Percentiles rank a stretch among this genome's conserved stretches.
Conservation (phyloP, 768 basidiomycete genomes). For the Termitomyces sp. region DNA sequence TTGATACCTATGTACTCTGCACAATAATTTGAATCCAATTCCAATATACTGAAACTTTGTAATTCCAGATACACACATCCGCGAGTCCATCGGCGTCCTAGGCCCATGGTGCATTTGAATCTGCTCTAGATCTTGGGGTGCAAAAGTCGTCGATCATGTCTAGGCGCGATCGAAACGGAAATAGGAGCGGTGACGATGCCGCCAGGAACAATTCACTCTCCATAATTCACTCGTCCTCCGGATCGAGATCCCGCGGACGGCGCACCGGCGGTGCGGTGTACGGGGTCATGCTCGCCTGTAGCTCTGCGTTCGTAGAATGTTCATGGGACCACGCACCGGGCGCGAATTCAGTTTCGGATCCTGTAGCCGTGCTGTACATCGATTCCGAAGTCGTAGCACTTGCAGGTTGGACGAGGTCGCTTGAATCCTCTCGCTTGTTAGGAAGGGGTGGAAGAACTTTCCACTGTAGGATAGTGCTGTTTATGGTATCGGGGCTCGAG, state of each 20-base stretch:
- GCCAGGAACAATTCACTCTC: conserved; percentile 3
- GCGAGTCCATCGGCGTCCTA: no score
- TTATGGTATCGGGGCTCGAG: background rate
- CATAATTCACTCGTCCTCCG: background rate
- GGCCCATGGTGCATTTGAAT: background rate
- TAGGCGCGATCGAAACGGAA: background rate
- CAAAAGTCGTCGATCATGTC: conserved; percentile 3
- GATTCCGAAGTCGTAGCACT: conserved; percentile 5
- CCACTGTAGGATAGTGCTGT: background rate
- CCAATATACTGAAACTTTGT: background rate
- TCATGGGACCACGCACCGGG: background rate
- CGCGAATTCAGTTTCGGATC: conserved; percentile 1
- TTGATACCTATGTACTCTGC: background rate
- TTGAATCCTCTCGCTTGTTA: background rate
- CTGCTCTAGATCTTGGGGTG: background rate
- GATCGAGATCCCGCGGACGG: conserved; percentile 3
- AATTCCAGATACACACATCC: background rate
- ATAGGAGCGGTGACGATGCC: background rate
- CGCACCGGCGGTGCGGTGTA: conserved; percentile 2
- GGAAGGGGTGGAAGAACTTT: conserved; percentile 4
- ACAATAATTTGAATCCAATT: background rate
- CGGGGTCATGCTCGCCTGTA: conserved; percentile 1
- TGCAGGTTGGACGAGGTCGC: background rate
- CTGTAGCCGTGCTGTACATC: conserved; percentile 8
- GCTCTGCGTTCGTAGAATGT: background rate